These are phyloP conservation scores for Cyberlindnera bimundalis DNA, from an alignment of 805 yeast species.

Conservation along the genomic window DNA sequence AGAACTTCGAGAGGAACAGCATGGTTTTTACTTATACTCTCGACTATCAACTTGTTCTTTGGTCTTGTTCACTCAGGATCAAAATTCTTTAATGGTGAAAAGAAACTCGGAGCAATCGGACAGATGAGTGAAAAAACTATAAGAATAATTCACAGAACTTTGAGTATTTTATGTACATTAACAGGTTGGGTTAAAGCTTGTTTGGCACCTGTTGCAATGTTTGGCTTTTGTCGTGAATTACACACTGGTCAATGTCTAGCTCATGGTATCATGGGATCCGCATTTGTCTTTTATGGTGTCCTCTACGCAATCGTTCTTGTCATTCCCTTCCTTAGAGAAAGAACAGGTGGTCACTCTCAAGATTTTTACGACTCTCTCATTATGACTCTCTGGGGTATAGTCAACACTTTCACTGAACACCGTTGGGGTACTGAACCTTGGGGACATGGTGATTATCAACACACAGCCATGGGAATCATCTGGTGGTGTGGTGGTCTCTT, in stretches of 20 bases:
- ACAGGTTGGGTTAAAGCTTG: slow-evolving; percentile 79
- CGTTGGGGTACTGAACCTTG: slow-evolving; percentile 88
- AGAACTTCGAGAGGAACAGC: slow-evolving; percentile 64
- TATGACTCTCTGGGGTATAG: slow-evolving; percentile 87
- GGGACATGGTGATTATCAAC: slow-evolving; percentile 93
- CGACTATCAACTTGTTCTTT: slow-evolving; percentile 45
- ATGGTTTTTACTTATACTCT: slow-evolving; percentile 52
- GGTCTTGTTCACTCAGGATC: slow-evolving; percentile 58
- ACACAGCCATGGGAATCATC: slow-evolving; percentile 92
- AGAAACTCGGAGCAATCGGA: slow-evolving; percentile 33
- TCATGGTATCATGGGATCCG: slow-evolving; percentile 94
- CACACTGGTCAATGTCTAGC: slow-evolving; percentile 96
- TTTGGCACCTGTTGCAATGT: slow-evolving; percentile 76
- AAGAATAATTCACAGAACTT: slow-evolving; percentile 38
- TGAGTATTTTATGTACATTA: slow-evolving; percentile 45
- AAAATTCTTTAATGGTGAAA: slow-evolving; percentile 30
- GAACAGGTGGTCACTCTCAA: slow-evolving; percentile 55
- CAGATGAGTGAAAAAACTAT: slow-evolving; percentile 36
- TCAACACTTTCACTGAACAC: slow-evolving; percentile 95
- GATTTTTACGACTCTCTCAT: slow-evolving; percentile 80
- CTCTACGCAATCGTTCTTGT: slow-evolving; percentile 62
- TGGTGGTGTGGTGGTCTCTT: slow-evolving; percentile 95
- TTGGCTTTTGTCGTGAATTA: slow-evolving; percentile 80
- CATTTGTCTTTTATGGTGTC: slow-evolving; percentile 79
- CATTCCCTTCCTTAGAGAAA: slow-evolving; percentile 69